Evolutionary conservation across 2,329 filamentous ascomycete genomes (phyloP).

Genomic region (Fonsecaea multimorphosa): DNA sequence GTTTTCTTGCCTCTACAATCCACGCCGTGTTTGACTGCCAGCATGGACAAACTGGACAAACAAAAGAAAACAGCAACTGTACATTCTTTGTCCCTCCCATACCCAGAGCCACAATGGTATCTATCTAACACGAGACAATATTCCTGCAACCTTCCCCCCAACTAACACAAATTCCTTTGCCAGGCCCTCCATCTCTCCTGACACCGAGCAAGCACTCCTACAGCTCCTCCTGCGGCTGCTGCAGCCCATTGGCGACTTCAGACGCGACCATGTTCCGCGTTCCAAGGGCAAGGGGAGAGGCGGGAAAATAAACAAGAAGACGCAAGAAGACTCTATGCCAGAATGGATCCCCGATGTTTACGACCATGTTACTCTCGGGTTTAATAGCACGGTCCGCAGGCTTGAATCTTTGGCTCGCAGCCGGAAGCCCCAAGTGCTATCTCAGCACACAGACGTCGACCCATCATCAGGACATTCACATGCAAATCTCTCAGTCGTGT

Average conservation of each 20-base stretch:
- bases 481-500: constrained; percentile 28
- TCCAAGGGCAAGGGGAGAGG: constrained; percentile 45
- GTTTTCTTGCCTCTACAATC: not conserved
- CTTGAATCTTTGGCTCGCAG: constrained; percentile 47
- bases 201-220: constrained; percentile 29
- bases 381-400: constrained; percentile 53
- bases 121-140: not conserved
- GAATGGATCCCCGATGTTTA: constrained; percentile 41
- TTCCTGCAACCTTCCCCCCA: not conserved
- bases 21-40: not conserved
- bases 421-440: constrained; percentile 21
- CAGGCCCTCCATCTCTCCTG: constrained; percentile 30
- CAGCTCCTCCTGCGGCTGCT: constrained; percentile 37
- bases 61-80: constrained; percentile 27
- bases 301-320: constrained; percentile 17
- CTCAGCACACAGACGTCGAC: constrained; percentile 10
- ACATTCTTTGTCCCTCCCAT: constrained; percentile 33
- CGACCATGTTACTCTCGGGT: constrained; percentile 50
- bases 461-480: not conserved
- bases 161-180: constrained; percentile 14
- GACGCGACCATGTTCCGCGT: constrained; percentile 44
- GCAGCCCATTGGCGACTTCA: constrained; percentile 48
- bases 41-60: constrained; percentile 34
- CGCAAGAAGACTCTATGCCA: constrained; percentile 33
- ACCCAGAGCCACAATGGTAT: constrained; percentile 36